Evolutionary conservation across 305 asterid genomes (phyloP).

Genomic region (Fraxinus greggii): DNA sequence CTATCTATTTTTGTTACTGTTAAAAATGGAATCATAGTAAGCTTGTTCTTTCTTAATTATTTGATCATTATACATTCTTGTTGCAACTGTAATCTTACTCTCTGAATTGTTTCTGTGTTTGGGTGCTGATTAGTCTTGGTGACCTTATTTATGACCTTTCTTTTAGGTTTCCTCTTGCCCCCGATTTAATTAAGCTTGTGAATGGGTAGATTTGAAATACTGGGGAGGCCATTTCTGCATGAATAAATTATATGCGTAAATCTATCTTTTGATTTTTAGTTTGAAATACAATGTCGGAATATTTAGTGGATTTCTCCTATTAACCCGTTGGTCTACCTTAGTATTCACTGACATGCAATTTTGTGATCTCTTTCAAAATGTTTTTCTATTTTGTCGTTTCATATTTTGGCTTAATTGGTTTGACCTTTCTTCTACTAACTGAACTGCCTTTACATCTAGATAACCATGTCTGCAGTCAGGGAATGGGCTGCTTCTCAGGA

Average conservation of each 20-base stretch:
- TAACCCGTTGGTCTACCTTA: not conserved
- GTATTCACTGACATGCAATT: not conserved
- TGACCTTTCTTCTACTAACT: slow-evolving; percentile 5
- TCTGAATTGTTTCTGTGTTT: not conserved
- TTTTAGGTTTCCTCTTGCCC: not conserved
- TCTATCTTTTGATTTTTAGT: not conserved
- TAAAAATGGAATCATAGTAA: not conserved
- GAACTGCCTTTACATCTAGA: slow-evolving; percentile 43
- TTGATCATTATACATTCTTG: not conserved
- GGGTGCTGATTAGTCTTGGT: not conserved
- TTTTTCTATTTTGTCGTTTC: not conserved
- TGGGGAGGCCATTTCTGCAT: not conserved
- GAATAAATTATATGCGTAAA: not conserved
- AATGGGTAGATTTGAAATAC: not conserved
- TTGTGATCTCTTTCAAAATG: not conserved
- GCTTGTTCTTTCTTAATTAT: not conserved
- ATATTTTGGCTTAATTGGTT: not conserved
- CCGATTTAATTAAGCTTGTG: not conserved
- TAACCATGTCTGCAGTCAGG: slow-evolving; percentile 97
- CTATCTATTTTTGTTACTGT: not conserved
- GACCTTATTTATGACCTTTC: not conserved
- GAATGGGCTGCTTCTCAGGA: slow-evolving; percentile 99
- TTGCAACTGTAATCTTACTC: not conserved
- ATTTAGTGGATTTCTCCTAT: not conserved
- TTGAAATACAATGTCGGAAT: not conserved